phyloP scores from a whole-genome alignment of 2,329 filamentous ascomycete genomes.

The Trichoderma sp. region DNA sequence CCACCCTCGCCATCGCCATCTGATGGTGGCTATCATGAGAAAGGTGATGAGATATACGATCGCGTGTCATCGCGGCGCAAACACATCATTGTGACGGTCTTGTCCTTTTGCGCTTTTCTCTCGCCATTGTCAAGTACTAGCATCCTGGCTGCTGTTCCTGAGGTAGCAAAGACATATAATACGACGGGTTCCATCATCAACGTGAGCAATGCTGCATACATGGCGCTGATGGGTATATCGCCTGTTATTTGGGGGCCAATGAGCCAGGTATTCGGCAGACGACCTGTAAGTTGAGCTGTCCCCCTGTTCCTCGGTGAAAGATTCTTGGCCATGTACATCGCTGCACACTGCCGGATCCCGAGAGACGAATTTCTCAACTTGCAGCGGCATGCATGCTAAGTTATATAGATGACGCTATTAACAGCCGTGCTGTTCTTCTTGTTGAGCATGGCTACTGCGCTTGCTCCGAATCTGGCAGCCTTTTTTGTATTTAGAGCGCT shows the following conservation, averaged over 20 bases:
- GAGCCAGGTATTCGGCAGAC: slow-evolving; percentile 64
- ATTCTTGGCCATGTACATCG: neutral
- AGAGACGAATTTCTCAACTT: neutral
- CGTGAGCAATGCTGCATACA: slow-evolving; percentile 72
- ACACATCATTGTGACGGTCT: slow-evolving; percentile 63
- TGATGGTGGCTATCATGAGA: slow-evolving; percentile 32
- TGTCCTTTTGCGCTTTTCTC: slow-evolving; percentile 75
- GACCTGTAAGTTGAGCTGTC: slow-evolving; percentile 48
- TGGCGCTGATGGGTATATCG: slow-evolving; percentile 71
- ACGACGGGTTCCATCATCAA: slow-evolving; percentile 72
- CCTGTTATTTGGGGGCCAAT: slow-evolving; percentile 73
- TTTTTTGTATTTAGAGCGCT: slow-evolving; percentile 76
- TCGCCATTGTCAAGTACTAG: slow-evolving; percentile 75
- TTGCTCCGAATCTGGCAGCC: slow-evolving; percentile 68
- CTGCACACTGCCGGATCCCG: neutral
- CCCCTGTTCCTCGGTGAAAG: neutral
- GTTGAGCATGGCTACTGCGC: slow-evolving; percentile 71
- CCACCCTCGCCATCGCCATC: slow-evolving; percentile 2
- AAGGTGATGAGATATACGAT: slow-evolving; percentile 61
- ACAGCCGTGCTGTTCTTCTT: slow-evolving; percentile 65
- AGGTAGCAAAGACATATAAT: slow-evolving; percentile 65
- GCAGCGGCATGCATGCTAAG: neutral
- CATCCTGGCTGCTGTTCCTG: slow-evolving; percentile 71
- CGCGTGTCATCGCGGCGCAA: slow-evolving; percentile 64
- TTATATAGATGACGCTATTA: slow-evolving; percentile 45